These are phyloP conservation scores for Aspergillus ostianus DNA, from an alignment of 495 filamentous ascomycete species.

Conservation along the genomic window DNA sequence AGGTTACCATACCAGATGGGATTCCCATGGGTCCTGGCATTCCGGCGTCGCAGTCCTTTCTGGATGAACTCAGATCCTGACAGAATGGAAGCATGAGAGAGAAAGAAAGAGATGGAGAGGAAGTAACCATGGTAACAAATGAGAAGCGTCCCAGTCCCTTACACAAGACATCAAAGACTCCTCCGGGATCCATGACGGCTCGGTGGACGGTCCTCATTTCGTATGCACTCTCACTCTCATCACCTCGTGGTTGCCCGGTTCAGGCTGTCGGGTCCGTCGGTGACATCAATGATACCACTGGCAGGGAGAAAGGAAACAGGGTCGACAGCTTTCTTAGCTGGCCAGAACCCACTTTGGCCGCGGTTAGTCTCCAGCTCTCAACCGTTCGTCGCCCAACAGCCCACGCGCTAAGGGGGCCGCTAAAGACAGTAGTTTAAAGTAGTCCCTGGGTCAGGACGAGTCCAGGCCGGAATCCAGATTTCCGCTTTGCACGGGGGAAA, in stretches of 20 bases:
- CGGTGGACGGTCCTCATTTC: not conserved
- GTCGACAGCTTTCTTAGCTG: not conserved
- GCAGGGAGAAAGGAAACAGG: not conserved
- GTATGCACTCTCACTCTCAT: not conserved
- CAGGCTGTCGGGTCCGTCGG: not conserved
- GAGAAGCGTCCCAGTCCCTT: not conserved
- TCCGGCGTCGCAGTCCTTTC: too few relatives aligned
- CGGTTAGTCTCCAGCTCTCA: constrained; percentile 11
- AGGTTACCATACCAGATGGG: too few relatives aligned
- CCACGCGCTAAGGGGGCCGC: constrained; percentile 15
- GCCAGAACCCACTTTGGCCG: constrained; percentile 9
- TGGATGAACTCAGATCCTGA: too few relatives aligned
- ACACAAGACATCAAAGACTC: not conserved
- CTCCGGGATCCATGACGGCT: not conserved
- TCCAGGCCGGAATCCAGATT: constrained; percentile 6
- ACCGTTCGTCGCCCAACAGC: constrained; percentile 16
- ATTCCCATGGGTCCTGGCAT: too few relatives aligned
- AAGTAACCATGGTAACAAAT: not conserved
- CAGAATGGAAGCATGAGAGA: too few relatives aligned
- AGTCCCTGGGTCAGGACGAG: constrained; percentile 16
- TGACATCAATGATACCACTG: not conserved
- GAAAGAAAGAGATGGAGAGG: too few relatives aligned
- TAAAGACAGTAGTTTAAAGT: constrained; percentile 7
- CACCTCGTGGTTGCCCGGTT: too few relatives aligned
- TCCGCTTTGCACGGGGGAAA: not conserved